Evolutionary conservation across 1,139 yeast species (phyloP).

Genomic region (Torulaspora globosa): DNA sequence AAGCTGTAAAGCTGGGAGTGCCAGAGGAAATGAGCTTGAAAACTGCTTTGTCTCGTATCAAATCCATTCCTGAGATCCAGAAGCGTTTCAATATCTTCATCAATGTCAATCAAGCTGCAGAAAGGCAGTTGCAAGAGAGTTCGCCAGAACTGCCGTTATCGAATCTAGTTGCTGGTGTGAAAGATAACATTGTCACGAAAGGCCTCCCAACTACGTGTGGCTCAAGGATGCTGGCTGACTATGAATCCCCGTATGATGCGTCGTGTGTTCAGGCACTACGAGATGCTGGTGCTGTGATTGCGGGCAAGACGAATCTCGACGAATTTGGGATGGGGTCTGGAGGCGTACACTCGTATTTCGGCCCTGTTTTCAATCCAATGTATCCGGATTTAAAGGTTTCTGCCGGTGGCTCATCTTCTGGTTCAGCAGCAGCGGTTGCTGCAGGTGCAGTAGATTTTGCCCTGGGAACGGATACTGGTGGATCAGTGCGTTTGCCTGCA

Average conservation of each 20-base stretch:
- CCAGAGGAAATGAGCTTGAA: conserved; percentile 7
- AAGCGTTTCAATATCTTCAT: conserved; percentile 41
- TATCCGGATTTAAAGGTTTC: conserved; percentile 40
- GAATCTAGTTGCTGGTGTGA: conserved; percentile 45
- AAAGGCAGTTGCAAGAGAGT: conserved; percentile 8
- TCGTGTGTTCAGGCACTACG: conserved; percentile 60
- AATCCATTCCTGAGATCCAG: conserved; percentile 21
- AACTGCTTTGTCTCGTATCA: conserved; percentile 14
- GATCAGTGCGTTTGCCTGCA: conserved; percentile 89
- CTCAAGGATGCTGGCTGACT: conserved; percentile 56
- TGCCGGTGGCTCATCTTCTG: conserved; percentile 94
- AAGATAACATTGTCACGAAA: conserved; percentile 74
- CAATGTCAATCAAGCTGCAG: conserved; percentile 30
- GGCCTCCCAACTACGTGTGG: conserved; percentile 71
- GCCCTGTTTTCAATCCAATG: conserved; percentile 66
- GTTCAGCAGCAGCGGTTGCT: conserved; percentile 89
- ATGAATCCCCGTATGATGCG: conserved; percentile 75
- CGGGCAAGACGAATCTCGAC: conserved; percentile 91
- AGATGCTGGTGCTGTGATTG: conserved; percentile 45
- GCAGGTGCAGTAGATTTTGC: conserved; percentile 63
- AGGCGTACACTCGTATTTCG: conserved; percentile 55
- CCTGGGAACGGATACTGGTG: conserved; percentile 96
- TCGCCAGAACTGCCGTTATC: conserved; percentile 10
- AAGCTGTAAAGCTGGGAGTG: not conserved
- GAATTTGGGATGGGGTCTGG: conserved; percentile 97